phyloP scores from a whole-genome alignment of 2,329 filamentous ascomycete species.

The Phaeosphaeriaceae sp. region DNA sequence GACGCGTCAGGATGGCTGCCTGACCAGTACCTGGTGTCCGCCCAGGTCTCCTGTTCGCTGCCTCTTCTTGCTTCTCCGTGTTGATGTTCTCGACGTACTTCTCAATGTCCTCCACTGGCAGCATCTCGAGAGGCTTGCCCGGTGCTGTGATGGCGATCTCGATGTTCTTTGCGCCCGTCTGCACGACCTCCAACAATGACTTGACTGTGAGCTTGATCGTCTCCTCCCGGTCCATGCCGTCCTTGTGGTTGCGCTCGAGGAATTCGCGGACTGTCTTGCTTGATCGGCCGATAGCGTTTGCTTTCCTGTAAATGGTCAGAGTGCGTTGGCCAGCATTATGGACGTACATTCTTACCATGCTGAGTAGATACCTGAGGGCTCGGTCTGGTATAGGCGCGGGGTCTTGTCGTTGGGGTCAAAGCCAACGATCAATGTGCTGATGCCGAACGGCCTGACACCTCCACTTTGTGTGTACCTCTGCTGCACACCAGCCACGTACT shows the following conservation, averaged over 20 bases:
- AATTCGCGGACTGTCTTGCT: conserved; percentile 99
- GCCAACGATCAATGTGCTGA: conserved; percentile 97
- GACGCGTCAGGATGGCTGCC: conserved; percentile 77
- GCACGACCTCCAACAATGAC: conserved; percentile 95
- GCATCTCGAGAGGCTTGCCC: conserved; percentile 88
- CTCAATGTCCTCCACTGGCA: conserved; percentile 95
- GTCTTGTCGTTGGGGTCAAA: conserved; percentile 93
- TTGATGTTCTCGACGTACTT: conserved; percentile 98
- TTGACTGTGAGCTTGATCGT: conserved; percentile 98
- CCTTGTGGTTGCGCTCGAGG: conserved; percentile 98
- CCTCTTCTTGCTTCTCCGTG: conserved; percentile 98
- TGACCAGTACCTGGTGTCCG: conserved; percentile 71
- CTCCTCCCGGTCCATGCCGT: conserved; percentile 93
- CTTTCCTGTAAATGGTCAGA: conserved; percentile 75
- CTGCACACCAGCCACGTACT: conserved; percentile 97
- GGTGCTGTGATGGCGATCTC: conserved; percentile 98
- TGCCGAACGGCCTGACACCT: conserved; percentile 97
- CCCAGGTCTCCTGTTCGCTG: conserved; percentile 84
- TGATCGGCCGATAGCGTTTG: conserved; percentile 96
- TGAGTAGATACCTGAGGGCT: conserved; percentile 99
- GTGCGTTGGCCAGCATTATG: neutral
- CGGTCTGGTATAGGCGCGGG: conserved; percentile 94
- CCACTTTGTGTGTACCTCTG: conserved; percentile 99
- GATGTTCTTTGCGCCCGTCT: conserved; percentile 99
- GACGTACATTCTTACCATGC: conserved; percentile 76